Conservation (phyloP, 257 asterid genomes). For the Oldenlandia corymbosa region DNA sequence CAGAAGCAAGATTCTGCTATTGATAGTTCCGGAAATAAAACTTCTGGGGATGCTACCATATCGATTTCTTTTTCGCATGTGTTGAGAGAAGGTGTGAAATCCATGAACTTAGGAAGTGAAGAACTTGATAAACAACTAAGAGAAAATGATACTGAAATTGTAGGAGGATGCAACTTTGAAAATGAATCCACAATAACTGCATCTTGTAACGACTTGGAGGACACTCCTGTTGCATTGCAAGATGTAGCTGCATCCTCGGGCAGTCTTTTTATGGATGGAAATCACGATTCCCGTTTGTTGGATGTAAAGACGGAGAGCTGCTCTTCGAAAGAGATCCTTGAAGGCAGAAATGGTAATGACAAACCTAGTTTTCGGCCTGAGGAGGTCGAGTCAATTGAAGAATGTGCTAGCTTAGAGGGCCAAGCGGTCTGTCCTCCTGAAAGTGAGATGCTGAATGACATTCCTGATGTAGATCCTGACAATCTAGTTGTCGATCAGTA, state of each 20-base stretch:
- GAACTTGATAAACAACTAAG: constrained; percentile 14
- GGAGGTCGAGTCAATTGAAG: constrained; percentile 13
- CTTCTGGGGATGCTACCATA: constrained; percentile 20
- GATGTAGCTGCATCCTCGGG: constrained; percentile 22
- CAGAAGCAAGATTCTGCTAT: constrained; percentile 18
- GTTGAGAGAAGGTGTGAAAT: constrained; percentile 10
- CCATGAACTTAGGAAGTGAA: constrained; percentile 17
- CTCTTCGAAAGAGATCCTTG: constrained; percentile 34
- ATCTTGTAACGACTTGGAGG: constrained; percentile 14
- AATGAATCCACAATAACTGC: constrained; percentile 3
- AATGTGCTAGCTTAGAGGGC: constrained; percentile 14
- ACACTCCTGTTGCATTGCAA: constrained; percentile 17
- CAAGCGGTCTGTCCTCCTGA: constrained; percentile 18
- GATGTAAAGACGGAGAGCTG: constrained; percentile 41
- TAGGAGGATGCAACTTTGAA: constrained; percentile 7
- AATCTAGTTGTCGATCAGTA: constrained; percentile 18
- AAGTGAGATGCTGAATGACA: constrained; percentile 27
- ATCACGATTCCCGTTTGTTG: constrained; percentile 19
- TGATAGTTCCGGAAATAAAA: constrained; percentile 18
- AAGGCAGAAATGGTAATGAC: constrained; percentile 34
- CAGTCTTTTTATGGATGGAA: constrained; percentile 19
- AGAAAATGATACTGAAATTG: constrained; percentile 12
- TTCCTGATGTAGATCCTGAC: constrained; percentile 21
- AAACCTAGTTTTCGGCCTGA: constrained; percentile 37
- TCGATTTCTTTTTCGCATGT: constrained; percentile 24